Evolutionary conservation across 1,139 yeast species (phyloP), one percentile per base, ranked within the genome.

Genomic region (Pichia sp.): DNA sequence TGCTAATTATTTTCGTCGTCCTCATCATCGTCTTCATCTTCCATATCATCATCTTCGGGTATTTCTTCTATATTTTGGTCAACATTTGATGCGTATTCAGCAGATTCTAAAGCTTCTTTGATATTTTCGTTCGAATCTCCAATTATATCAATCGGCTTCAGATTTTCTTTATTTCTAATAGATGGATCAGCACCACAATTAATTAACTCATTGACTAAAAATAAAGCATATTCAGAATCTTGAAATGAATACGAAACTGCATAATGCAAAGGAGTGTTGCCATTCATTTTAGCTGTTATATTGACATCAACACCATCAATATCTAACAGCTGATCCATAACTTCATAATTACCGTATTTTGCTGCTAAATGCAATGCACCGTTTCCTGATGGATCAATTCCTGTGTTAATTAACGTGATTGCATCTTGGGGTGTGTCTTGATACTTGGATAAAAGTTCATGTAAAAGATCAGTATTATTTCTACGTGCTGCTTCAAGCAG

Each of bases 141-240:
- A 18, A 60, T 51, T 54, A 89, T 71, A 58, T 87, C 88, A 40
- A 84, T 72, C 13, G 98, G 96, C 59, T 77, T 83, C 59, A 83
- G 76, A 27, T 84, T 82, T n/a, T 67, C 66, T 44, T 73, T 75
- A 60, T 83, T 83, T 55, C 65, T 70, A 43, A 77, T 67, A 25
- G 60, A 63, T 3, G 95, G 89, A 66, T 90, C 95, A 1, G 95
- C 82, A 2, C 97, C 98, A 34, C 95, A 96, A 60, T 90, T 97
- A 51, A 92, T 72, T 54, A 92, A 73, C 63, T 85, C 85, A 59
- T 88, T 95, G 9, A 82, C 74, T 42, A 92, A 74, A 59, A 84
- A 89, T 39, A 76, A 70, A 1, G 96, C 97, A 65, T 85, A 92
- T 52, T 86, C 97, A 0, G 92, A 85, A 61, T 92, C 97, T 16